Evolutionary conservation across 2,329 filamentous ascomycete species (phyloP).

Genomic region (Chaetomium sp.): DNA sequence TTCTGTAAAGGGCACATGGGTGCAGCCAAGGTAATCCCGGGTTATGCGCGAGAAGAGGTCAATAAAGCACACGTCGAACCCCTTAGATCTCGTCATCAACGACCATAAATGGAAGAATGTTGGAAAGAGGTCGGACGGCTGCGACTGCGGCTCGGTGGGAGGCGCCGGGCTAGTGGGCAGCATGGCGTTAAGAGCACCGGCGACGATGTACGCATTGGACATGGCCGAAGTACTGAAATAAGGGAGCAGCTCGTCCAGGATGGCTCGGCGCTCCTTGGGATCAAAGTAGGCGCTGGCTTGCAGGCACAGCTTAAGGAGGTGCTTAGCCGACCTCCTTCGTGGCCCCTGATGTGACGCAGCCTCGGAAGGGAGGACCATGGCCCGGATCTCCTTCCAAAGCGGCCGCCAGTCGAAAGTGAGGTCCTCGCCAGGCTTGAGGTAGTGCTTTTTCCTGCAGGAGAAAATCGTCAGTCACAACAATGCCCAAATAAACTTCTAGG

Average conservation of each 20-base stretch:
- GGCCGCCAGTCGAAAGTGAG: slow-evolving; percentile 90
- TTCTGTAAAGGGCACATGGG: slow-evolving; percentile 72
- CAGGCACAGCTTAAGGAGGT: slow-evolving; percentile 79
- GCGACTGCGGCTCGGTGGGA: slow-evolving; percentile 63
- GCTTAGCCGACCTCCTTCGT: slow-evolving; percentile 51
- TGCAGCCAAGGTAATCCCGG: slow-evolving; percentile 69
- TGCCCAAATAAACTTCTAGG: background rate
- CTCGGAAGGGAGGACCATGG: slow-evolving; percentile 80
- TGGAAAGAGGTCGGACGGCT: slow-evolving; percentile 81
- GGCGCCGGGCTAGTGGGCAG: slow-evolving; percentile 78
- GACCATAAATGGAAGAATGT: slow-evolving; percentile 98
- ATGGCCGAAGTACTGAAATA: slow-evolving; percentile 93
- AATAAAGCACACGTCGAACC: slow-evolving; percentile 78
- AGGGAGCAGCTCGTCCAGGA: slow-evolving; percentile 72
- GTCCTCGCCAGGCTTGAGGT: slow-evolving; percentile 83
- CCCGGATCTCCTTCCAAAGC: slow-evolving; percentile 86
- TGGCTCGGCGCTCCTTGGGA: slow-evolving; percentile 72
- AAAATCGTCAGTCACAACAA: background rate
- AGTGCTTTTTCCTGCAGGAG: slow-evolving; percentile 74
- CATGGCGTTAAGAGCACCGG: slow-evolving; percentile 77
- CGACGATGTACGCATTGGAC: slow-evolving; percentile 88
- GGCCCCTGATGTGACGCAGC: slow-evolving; percentile 58
- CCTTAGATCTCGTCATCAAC: slow-evolving; percentile 80
- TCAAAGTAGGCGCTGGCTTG: slow-evolving; percentile 93
- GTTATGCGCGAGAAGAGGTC: slow-evolving; percentile 85